These are phyloP conservation scores for Elaeagnus macrophylla DNA, from an alignment of 306 rosid genomes.

Conservation along the genomic window DNA sequence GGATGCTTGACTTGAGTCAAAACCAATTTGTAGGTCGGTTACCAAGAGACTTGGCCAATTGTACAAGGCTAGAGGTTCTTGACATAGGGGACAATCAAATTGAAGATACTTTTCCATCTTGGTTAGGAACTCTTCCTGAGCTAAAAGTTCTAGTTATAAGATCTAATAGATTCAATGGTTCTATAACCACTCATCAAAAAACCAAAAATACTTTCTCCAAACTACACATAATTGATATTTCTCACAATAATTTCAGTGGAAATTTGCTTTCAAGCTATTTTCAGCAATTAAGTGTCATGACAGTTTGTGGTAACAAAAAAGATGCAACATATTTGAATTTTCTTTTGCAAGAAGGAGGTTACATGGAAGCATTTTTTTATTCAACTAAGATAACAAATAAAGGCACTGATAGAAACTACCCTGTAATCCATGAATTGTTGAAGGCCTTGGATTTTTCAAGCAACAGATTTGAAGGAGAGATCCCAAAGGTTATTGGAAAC, in stretches of 20 bases:
- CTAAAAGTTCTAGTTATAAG: background rate
- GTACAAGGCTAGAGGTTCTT: background rate
- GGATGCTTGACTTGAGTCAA: constrained; percentile 4
- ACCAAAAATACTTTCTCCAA: background rate
- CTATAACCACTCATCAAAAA: background rate
- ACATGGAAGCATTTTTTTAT: background rate
- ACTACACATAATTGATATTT: constrained; percentile 11
- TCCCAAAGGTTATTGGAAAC: background rate
- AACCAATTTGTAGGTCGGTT: constrained; percentile 4
- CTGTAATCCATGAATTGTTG: background rate
- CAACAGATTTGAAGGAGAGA: constrained; percentile 15
- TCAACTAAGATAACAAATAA: background rate
- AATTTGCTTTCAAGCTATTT: background rate
- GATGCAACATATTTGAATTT: background rate
- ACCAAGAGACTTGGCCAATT: constrained; percentile 11
- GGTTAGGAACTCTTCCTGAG: constrained; percentile 14
- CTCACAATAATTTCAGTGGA: constrained; percentile 1
- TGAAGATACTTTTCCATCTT: constrained; percentile 24
- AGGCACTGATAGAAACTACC: background rate
- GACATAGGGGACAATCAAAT: background rate
- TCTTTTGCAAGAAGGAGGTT: background rate
- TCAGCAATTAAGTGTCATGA: background rate
- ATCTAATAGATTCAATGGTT: constrained; percentile 14
- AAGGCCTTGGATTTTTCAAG: constrained; percentile 3
- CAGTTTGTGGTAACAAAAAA: background rate